Evolutionary conservation across 2,329 filamentous ascomycete genomes (phyloP), one percentile per base, ranked within the genome.

Genomic region (Cryphonectria carpinicola): DNA sequence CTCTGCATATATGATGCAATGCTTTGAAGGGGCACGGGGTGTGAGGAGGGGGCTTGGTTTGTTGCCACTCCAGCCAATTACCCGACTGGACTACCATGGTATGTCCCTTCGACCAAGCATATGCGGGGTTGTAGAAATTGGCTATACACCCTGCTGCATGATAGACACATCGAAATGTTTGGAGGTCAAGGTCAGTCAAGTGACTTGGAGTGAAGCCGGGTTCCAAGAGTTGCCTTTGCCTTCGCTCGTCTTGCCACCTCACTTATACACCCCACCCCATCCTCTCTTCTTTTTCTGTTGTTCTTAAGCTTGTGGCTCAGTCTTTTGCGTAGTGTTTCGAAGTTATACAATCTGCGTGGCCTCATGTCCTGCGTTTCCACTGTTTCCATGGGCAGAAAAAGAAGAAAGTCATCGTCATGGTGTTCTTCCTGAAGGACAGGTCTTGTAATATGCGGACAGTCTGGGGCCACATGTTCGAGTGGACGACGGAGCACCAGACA

Each of bases 391-490:
- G 5, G 41, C 3, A 17, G 13, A 5, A 17, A 49, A 49, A 22
- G 19, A 19, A 19, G 17, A 49, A 49, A 22, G 46, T 49, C 14
- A 35, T 35, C 63, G 32, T 37, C 41, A 65, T 52, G 6, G 70
- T 66, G 67, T 61, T 64, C 54, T 75, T 67, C 43, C 60, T 52
- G 41, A 72, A 52, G 43, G 56, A 54, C 25, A 67, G 71, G 62
- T 70, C 72, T 5, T 70, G 73, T 5, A 73, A 74, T 25, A 75
- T 74, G 66, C 70, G 74, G 43, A 63, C 74, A 17, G 71, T 76
- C 73, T 94, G 90, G 89, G 90, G 88, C 28, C 87, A 93, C 76
- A 86, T 84, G 8, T 94, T 95, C 77, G 86, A 90, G 75, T 90
- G 91, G 85, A 92, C 91, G 0, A 78, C 85, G 7, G 79, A 89